Conservation (phyloP, 345 rosid genomes). For the Populus simonii region DNA sequence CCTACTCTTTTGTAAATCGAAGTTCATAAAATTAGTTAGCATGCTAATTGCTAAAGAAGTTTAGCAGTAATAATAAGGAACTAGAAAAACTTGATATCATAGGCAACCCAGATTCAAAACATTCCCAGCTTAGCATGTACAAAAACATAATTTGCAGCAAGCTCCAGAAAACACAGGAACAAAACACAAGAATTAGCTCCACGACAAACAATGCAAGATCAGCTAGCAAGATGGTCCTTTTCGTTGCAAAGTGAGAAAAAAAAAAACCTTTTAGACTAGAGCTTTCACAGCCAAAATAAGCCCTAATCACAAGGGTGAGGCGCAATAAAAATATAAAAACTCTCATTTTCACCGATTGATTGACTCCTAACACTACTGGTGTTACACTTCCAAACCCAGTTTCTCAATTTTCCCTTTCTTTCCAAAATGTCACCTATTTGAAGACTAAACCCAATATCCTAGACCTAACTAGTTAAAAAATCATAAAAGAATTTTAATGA, state of each 20-base stretch:
- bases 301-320: background rate
- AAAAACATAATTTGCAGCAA: background rate
- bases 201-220: background rate
- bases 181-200: background rate
- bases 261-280: background rate
- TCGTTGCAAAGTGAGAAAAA: too few relatives aligned
- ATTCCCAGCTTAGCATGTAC: background rate
- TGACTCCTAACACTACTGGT: background rate
- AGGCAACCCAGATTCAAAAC: background rate
- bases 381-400: background rate
- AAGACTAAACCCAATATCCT: background rate
- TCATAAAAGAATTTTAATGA: background rate
- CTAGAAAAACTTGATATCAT: background rate
- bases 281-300: too few relatives aligned
- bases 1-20: too few relatives aligned
- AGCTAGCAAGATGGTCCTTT: too few relatives aligned
- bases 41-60: background rate
- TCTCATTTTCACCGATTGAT: background rate
- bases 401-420: background rate
- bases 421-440: background rate
- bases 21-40: too few relatives aligned
- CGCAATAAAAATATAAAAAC: background rate
- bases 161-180: background rate
- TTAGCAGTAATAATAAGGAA: background rate
- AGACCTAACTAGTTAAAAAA: background rate